Conservation (phyloP, 1,284 basidiomycete genomes). For the Pisolithus thermaeus region DNA sequence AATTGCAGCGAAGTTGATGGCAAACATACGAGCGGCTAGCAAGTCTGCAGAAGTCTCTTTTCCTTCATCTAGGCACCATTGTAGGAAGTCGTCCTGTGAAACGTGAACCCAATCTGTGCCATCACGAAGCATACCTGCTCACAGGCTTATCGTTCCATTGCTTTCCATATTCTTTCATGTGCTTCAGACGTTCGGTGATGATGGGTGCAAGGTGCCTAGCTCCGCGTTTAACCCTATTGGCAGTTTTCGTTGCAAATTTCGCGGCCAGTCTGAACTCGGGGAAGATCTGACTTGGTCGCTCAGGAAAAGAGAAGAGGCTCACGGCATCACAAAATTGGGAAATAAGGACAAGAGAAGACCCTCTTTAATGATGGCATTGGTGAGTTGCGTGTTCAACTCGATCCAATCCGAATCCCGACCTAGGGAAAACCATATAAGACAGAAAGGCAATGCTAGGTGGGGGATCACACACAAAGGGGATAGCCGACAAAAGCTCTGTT, state of each 20-base stretch:
- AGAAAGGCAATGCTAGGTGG: background rate
- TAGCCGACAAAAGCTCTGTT: conserved; percentile 37
- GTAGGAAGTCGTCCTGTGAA: conserved; percentile 35
- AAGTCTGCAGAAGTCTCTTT: conserved; percentile 19
- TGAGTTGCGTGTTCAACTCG: conserved; percentile 30
- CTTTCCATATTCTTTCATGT: conserved; percentile 26
- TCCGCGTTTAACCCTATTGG: conserved; percentile 4
- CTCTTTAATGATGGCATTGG: conserved; percentile 25
- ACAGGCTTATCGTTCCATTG: conserved; percentile 36
- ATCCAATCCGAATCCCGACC: conserved; percentile 37
- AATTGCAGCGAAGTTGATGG: conserved; percentile 36
- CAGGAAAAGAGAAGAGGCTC: conserved; percentile 6
- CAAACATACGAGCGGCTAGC: conserved; percentile 31
- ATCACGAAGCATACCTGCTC: conserved; percentile 4
- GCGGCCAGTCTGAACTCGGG: conserved; percentile 1
- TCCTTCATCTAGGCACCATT: conserved; percentile 39
- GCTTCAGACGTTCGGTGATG: conserved; percentile 32
- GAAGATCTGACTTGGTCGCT: background rate
- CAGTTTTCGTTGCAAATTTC: conserved; percentile 19
- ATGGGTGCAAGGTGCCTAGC: conserved; percentile 30
- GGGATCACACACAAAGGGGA: conserved; percentile 30
- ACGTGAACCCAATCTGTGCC: background rate
- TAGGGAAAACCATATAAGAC: conserved; percentile 11
- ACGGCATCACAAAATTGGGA: conserved; percentile 37
- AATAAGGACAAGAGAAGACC: conserved; percentile 27